Conservation (phyloP, 208 protist genomes). For the Trypanosomatidae sp. region DNA sequence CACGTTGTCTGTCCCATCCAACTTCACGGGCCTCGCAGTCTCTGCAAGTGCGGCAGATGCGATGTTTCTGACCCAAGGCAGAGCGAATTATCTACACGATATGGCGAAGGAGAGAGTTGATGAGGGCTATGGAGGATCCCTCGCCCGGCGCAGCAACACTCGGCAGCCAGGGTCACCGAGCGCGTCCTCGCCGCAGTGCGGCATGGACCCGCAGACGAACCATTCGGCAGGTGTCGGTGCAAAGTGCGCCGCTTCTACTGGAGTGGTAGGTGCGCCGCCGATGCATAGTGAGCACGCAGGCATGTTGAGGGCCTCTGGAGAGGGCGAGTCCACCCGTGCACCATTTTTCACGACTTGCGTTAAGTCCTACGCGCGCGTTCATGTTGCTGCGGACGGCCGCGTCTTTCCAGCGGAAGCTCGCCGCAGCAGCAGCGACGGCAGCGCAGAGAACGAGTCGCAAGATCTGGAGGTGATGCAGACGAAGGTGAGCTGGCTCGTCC, state of each 20-base stretch:
- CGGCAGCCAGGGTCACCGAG: constrained; percentile 3
- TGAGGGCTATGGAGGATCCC: background rate
- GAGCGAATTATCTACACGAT: background rate
- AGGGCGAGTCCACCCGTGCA: background rate
- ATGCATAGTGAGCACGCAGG: background rate
- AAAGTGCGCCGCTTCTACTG: background rate
- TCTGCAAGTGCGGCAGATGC: background rate
- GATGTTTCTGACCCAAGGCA: background rate
- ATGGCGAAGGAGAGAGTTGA: background rate
- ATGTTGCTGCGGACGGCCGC: constrained; percentile 18
- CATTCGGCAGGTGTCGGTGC: background rate
- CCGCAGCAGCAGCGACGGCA: constrained; percentile 18
- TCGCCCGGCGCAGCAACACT: constrained; percentile 4
- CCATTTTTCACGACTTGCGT: constrained; percentile 24
- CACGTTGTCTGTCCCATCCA: background rate
- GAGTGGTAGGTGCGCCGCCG: background rate
- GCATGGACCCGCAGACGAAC: background rate
- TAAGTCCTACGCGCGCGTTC: constrained; percentile 27
- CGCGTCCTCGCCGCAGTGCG: background rate
- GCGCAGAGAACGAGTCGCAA: constrained; percentile 8
- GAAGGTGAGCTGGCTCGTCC: constrained; percentile 60
- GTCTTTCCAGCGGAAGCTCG: constrained; percentile 23
- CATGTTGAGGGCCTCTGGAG: background rate
- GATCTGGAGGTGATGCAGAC: constrained; percentile 69
- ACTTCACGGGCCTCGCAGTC: background rate